Percentiles rank a stretch among this genome's conserved stretches.
phyloP scores from a whole-genome alignment of 129 eudicot genomes.

The Tagetes erecta region DNA sequence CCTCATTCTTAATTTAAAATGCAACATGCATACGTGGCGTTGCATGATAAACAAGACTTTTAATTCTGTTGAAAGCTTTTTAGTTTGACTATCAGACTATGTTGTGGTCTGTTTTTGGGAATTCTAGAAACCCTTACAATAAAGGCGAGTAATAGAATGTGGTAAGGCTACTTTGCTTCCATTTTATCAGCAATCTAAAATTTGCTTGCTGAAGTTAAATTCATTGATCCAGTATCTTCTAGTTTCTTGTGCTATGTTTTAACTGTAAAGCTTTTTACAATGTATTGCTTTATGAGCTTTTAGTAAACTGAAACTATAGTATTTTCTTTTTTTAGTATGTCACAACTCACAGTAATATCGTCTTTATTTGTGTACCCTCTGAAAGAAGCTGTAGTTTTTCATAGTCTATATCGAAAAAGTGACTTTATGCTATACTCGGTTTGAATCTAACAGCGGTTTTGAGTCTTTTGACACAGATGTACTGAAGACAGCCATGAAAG shows the following conservation, averaged over 20 bases:
- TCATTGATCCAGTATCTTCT: background rate
- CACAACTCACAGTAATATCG: background rate
- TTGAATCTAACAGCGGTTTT: slow-evolving; percentile 39
- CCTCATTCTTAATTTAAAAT: background rate
- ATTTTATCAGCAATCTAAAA: background rate
- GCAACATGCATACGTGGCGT: background rate
- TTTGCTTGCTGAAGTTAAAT: background rate
- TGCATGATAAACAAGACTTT: background rate
- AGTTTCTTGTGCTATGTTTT: slow-evolving; percentile 3
- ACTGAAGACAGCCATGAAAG: slow-evolving; percentile 46
- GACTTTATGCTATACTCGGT: slow-evolving; percentile 29
- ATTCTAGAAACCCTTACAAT: no score
- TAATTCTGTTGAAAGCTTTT: background rate
- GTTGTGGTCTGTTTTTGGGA: no score
- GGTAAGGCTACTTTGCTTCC: slow-evolving; percentile 38
- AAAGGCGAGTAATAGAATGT: slow-evolving; percentile 7
- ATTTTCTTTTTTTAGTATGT: background rate
- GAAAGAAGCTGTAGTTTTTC: slow-evolving; percentile 1
- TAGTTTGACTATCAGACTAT: background rate
- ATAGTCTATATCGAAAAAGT: slow-evolving; percentile 4
- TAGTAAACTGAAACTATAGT: background rate
- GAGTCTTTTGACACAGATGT: slow-evolving; percentile 39
- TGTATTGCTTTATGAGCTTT: slow-evolving; percentile 1
- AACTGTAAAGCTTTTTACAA: background rate
- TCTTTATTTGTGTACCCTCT: slow-evolving; percentile 1